Evolutionary conservation across 192 early-diverging fungal species (phyloP).

Genomic region (Phycomyces nitens): DNA sequence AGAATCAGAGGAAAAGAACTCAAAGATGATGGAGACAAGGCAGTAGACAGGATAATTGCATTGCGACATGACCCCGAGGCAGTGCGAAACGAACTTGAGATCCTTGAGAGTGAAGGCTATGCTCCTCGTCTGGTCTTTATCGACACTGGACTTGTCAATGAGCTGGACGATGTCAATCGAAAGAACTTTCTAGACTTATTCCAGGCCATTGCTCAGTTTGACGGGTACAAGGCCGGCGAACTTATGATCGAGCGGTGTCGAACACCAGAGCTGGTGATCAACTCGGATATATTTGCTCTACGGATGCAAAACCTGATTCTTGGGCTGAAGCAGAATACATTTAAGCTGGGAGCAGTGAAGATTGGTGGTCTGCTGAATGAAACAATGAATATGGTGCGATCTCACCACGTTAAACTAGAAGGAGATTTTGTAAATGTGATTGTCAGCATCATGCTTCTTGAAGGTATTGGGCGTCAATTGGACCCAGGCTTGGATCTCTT

Average conservation of each 20-base stretch:
- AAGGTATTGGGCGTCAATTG: constrained; percentile 89
- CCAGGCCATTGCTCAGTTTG: constrained; percentile 79
- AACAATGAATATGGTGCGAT: constrained; percentile 85
- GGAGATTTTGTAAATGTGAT: constrained; percentile 94
- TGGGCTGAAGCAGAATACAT: constrained; percentile 61
- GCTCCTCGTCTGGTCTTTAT: constrained; percentile 77
- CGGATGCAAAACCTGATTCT: constrained; percentile 80
- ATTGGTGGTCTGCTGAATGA: constrained; percentile 77
- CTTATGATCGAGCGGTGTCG: constrained; percentile 88
- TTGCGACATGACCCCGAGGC: constrained; percentile 37
- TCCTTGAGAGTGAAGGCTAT: constrained; percentile 66
- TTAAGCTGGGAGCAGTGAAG: constrained; percentile 76
- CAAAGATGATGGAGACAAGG: constrained; percentile 38
- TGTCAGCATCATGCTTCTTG: constrained; percentile 86
- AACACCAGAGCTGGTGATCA: constrained; percentile 64
- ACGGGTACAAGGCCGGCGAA: constrained; percentile 75
- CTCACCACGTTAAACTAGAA: constrained; percentile 89
- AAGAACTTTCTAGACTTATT: constrained; percentile 92
- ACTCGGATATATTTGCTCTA: constrained; percentile 74
- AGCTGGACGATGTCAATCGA: constrained; percentile 68
- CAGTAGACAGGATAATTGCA: constrained; percentile 34
- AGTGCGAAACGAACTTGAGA: constrained; percentile 42
- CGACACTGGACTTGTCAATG: constrained; percentile 88
- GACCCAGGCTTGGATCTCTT: constrained; percentile 91
- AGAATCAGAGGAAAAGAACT: constrained; percentile 23